phyloP scores from a whole-genome alignment of 139 green algal species.

The Chlamydomonas sp. region DNA sequence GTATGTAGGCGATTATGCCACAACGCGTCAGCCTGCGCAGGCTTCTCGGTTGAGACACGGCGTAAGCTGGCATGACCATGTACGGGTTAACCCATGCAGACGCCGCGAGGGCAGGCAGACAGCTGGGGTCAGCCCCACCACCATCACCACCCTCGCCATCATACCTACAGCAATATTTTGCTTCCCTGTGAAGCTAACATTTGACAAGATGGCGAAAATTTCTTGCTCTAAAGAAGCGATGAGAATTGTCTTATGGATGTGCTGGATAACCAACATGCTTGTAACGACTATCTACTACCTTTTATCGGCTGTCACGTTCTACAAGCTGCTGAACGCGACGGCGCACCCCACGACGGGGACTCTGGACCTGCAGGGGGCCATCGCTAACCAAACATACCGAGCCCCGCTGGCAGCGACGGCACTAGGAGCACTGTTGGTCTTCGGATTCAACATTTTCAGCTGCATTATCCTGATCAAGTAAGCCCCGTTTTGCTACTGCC shows the following conservation, averaged over 20 bases:
- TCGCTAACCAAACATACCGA: conserved; percentile 41
- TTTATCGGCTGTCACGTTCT: conserved; percentile 34
- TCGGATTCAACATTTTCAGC: conserved; percentile 58
- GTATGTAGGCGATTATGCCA: too few relatives aligned
- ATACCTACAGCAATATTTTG: too few relatives aligned
- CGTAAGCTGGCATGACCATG: too few relatives aligned
- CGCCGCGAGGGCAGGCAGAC: too few relatives aligned
- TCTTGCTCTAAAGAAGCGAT: conserved; percentile 26
- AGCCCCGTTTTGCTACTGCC: not conserved
- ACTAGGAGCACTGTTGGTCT: conserved; percentile 48
- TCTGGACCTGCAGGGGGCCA: not conserved
- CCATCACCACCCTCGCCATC: too few relatives aligned
- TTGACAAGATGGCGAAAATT: not conserved
- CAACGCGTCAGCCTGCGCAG: too few relatives aligned
- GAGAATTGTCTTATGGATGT: conserved; percentile 55
- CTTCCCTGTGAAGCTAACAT: too few relatives aligned
- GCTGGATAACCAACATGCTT: conserved; percentile 49
- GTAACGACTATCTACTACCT: conserved; percentile 59
- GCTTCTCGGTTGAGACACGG: too few relatives aligned
- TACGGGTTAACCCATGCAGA: too few relatives aligned
- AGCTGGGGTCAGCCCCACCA: too few relatives aligned
- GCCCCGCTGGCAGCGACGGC: conserved; percentile 44
- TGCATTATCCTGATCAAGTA: conserved; percentile 49
- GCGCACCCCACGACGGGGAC: not conserved
- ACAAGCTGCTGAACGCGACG: conserved; percentile 47